Evolutionary conservation across 345 rosid species (phyloP).

Genomic region (Hypericum androsaemum): DNA sequence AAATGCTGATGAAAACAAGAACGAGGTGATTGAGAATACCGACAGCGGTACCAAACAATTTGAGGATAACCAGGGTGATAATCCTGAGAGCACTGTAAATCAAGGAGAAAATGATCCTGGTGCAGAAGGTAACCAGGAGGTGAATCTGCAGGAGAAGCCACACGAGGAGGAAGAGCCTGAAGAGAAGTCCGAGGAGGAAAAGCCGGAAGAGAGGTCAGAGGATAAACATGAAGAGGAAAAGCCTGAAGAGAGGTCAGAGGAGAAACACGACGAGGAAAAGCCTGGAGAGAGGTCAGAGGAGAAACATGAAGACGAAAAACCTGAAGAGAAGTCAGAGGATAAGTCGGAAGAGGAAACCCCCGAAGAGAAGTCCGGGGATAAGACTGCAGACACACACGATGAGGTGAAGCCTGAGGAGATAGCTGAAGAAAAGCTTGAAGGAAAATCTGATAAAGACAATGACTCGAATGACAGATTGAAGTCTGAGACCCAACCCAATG

Average conservation of each 20-base stretch:
- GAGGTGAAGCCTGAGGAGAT: too few relatives aligned
- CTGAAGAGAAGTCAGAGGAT: too few relatives aligned
- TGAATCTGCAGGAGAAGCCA: slow-evolving; percentile 14
- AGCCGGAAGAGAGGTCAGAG: slow-evolving; percentile 11
- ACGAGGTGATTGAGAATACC: slow-evolving; percentile 7
- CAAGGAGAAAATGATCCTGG: slow-evolving; percentile 28
- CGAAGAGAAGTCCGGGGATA: too few relatives aligned
- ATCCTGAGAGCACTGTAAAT: slow-evolving; percentile 48
- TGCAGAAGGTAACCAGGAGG: slow-evolving; percentile 33
- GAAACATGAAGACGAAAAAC: neutral
- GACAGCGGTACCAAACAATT: slow-evolving; percentile 24
- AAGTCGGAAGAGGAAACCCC: too few relatives aligned
- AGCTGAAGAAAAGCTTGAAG: too few relatives aligned
- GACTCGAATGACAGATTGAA: slow-evolving; percentile 29
- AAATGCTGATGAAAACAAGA: slow-evolving; percentile 25
- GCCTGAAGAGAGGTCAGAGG: neutral
- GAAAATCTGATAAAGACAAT: slow-evolving; percentile 20
- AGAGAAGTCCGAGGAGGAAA: slow-evolving; percentile 5
- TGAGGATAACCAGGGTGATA: slow-evolving; percentile 58
- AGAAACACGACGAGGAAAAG: too few relatives aligned
- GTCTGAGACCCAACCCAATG: slow-evolving; percentile 23
- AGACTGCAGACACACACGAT: too few relatives aligned
- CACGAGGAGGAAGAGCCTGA: neutral
- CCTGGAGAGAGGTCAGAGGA: slow-evolving; percentile 7
- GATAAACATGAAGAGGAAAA: neutral